Evolutionary conservation across 202 grass and related monocot species (phyloP), one percentile per base, ranked within the genome.

Genomic region (Hordeum pubiflorum): DNA sequence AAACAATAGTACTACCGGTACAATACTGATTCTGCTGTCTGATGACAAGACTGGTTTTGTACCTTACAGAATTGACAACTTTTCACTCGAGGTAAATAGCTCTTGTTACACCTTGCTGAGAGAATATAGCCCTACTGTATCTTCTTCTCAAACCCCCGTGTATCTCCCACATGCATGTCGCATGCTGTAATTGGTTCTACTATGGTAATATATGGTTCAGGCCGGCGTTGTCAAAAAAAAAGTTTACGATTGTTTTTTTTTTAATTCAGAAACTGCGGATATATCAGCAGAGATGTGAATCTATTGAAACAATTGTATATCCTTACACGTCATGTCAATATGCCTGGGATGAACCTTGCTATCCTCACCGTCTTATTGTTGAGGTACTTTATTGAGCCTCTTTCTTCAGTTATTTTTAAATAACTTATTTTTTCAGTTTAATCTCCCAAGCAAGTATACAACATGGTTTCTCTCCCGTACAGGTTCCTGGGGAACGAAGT

Each of bases 311-410:
- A 72, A 84, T 90, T 64, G 86, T 97, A 13, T 83, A 93, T 89
- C 92, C 92, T 56, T 97, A 97, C 82, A 93, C 88, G 33, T 93
- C 90, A 34, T 97, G 84, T 76, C 90, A 93, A 88, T 97, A 97
- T 77, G 90, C 95, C 87, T 97, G 92, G 95, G 95, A 97, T 86
- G 95, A 97, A 84, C 95, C 95, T 78, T 97, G 87, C 78, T 97
- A 91, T 82, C 84, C 92, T 88, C 95, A 94, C 79, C 92, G 92
- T 74, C 95, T 97, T 67, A 86, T 88, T 85, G 80, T 97, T 79
- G 95, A 97, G 95, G 94, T 97, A 91, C 39, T 62, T 43, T 60
- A 59, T 32, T 60, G 52, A 75, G 21, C 63, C 63, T 62, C 17
- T 65, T 70, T 66, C 77, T 61, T 71, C 52, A 15, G 10, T 8